Percentiles rank a stretch among this genome's conserved stretches.
These are phyloP conservation scores for Penicillium cinerascens DNA, from an alignment of 495 filamentous ascomycete species.

Conservation along the genomic window DNA sequence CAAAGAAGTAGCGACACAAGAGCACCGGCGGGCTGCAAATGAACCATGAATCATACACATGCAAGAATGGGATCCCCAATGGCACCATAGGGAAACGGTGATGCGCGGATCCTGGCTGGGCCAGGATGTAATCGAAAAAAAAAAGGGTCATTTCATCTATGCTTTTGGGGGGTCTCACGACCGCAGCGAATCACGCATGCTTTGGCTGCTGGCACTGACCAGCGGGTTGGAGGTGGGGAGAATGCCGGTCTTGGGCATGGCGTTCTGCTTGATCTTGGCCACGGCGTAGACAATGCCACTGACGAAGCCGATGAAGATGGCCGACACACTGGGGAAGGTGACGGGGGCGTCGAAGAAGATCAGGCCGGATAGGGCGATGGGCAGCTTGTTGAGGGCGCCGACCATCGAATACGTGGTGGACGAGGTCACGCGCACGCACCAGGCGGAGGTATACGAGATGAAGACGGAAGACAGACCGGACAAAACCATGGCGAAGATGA, in stretches of 20 bases:
- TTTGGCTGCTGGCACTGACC: constrained; percentile 88
- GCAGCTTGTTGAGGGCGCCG: constrained; percentile 95
- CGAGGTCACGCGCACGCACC: constrained; percentile 95
- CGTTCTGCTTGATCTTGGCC: constrained; percentile 81
- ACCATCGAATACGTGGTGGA: constrained; percentile 99
- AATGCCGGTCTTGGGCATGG: constrained; percentile 55
- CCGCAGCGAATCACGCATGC: constrained; percentile 80
- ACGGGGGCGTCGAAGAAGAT: constrained; percentile 94
- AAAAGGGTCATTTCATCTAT: constrained; percentile 6
- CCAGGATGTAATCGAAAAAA: constrained; percentile 1
- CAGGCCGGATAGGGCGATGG: constrained; percentile 84
- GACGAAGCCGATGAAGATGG: constrained; percentile 84
- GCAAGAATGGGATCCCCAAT: constrained; percentile 13
- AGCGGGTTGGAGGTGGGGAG: constrained; percentile 65
- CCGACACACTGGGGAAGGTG: constrained; percentile 87
- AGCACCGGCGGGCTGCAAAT: constrained; percentile 22
- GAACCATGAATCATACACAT: constrained; percentile 39
- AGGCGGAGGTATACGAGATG: constrained; percentile 97
- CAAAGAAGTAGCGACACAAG: constrained; percentile 17
- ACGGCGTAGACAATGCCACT: constrained; percentile 90
- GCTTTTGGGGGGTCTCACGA: constrained; percentile 29
- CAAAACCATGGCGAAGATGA: constrained; percentile 86
- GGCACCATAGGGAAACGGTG: background rate
- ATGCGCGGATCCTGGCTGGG: constrained; percentile 2
- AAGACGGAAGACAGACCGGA: constrained; percentile 92